These are phyloP conservation scores for Zancudomyces culisetae DNA, from an alignment of 371 early-diverging fungal species.

Conservation along the genomic window DNA sequence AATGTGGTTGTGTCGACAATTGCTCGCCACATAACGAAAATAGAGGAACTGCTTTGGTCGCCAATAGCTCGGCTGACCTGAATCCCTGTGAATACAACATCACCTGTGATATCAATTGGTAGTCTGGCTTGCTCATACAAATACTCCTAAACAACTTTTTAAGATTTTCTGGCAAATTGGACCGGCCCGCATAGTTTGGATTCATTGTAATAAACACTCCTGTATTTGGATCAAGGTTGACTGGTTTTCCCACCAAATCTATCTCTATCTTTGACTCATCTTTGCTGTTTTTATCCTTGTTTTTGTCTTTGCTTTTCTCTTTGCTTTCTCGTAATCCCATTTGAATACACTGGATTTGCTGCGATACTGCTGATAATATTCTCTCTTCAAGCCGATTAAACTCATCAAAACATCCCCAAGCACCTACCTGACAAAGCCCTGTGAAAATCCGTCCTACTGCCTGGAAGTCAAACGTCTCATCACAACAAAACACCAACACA, in stretches of 20 bases:
- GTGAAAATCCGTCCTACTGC: conserved; percentile 98
- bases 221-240: conserved; percentile 71
- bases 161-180: conserved; percentile 94
- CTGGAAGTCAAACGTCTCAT: conserved; percentile 97
- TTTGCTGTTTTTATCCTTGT: not conserved
- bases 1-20: conserved; percentile 85
- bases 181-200: conserved; percentile 97
- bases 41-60: conserved; percentile 88
- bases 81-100: conserved; percentile 98
- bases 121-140: conserved; percentile 96
- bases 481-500: conserved; percentile 98
- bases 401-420: conserved; percentile 99
- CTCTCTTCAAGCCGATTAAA: conserved; percentile 97
- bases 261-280: no score
- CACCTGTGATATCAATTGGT: conserved; percentile 94
- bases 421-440: conserved; percentile 93
- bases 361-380: conserved; percentile 94
- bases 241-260: conserved; percentile 76
- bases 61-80: conserved; percentile 81
- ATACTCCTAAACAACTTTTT: conserved; percentile 95
- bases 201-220: conserved; percentile 99
- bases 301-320: conserved; percentile 44
- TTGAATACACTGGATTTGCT: conserved; percentile 97
- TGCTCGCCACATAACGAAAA: conserved; percentile 90
- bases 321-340: conserved; percentile 57